phyloP scores from a whole-genome alignment of 192 early-diverging fungal species.

The Kappamyces sp. region DNA sequence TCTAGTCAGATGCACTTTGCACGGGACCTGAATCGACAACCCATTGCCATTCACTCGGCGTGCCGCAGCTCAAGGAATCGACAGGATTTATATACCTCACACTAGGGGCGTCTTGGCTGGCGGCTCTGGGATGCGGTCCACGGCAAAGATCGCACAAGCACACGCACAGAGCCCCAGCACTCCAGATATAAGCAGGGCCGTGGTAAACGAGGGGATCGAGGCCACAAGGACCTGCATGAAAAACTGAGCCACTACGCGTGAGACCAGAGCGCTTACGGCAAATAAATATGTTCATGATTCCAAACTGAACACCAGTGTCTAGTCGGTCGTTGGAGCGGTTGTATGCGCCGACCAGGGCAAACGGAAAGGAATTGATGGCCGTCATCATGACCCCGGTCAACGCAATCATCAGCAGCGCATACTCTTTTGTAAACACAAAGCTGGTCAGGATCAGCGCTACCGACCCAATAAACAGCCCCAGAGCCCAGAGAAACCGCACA shows the following conservation, averaged over 20 bases:
- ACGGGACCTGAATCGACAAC: no score
- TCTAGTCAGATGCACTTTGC: no score
- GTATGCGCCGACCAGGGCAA: conserved; percentile 20
- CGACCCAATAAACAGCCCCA: conserved; percentile 14
- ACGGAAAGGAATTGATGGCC: conserved; percentile 21
- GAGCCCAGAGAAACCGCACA: conserved; percentile 14
- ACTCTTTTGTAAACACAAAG: conserved; percentile 1
- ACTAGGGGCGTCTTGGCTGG: no score
- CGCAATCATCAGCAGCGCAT: neutral
- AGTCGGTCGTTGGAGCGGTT: neutral
- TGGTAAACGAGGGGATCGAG: neutral
- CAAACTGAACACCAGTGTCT: conserved; percentile 15
- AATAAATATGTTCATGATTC: conserved; percentile 17
- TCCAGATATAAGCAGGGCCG: neutral
- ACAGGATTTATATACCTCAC: no score
- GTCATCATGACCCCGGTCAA: no score
- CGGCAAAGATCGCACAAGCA: no score
- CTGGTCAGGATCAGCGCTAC: conserved; percentile 18
- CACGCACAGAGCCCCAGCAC: neutral
- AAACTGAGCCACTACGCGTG: neutral
- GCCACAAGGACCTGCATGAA: neutral
- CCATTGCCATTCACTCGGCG: no score
- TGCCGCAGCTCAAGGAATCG: no score
- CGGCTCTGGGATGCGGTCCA: no score
- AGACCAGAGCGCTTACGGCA: no score